Conservation (phyloP, 805 yeast genomes). For the Candida pini region DNA sequence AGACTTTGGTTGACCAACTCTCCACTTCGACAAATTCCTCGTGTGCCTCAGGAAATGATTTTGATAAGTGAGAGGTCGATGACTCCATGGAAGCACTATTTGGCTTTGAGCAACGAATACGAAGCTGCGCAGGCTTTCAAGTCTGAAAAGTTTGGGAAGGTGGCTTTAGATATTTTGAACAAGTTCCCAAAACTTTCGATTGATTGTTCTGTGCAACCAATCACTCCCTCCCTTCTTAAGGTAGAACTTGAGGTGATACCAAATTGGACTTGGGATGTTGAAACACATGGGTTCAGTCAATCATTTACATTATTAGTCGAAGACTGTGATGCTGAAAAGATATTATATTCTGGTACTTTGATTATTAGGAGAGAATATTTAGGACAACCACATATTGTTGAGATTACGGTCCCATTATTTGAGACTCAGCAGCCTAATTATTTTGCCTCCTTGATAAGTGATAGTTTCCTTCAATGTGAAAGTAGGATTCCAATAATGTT, state of each 20-base stretch:
- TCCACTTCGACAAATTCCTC: slow-evolving; percentile 77
- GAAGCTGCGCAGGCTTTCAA: slow-evolving; percentile 80
- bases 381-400: slow-evolving; percentile 51
- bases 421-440: slow-evolving; percentile 65
- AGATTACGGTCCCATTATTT: slow-evolving; percentile 55
- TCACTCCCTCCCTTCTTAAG: slow-evolving; percentile 61
- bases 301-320: slow-evolving; percentile 69
- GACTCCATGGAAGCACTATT: slow-evolving; percentile 77
- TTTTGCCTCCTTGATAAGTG: slow-evolving; percentile 68
- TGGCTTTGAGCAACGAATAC: slow-evolving; percentile 57
- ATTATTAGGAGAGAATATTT: slow-evolving; percentile 44
- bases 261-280: slow-evolving; percentile 70
- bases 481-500: slow-evolving; percentile 56
- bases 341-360: slow-evolving; percentile 55
- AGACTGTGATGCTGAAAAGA: slow-evolving; percentile 74
- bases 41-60: slow-evolving; percentile 67
- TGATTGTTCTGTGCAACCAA: slow-evolving; percentile 64
- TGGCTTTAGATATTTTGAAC: slow-evolving; percentile 51
- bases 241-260: slow-evolving; percentile 67
- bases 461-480: slow-evolving; percentile 79
- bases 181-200: slow-evolving; percentile 69
- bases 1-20: slow-evolving; percentile 82
- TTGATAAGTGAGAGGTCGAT: slow-evolving; percentile 72
- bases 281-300: slow-evolving; percentile 59
- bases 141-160: slow-evolving; percentile 59